These are phyloP conservation scores for Phytophthora meadii DNA, from an alignment of 352 stramenopile species.

Conservation along the genomic window DNA sequence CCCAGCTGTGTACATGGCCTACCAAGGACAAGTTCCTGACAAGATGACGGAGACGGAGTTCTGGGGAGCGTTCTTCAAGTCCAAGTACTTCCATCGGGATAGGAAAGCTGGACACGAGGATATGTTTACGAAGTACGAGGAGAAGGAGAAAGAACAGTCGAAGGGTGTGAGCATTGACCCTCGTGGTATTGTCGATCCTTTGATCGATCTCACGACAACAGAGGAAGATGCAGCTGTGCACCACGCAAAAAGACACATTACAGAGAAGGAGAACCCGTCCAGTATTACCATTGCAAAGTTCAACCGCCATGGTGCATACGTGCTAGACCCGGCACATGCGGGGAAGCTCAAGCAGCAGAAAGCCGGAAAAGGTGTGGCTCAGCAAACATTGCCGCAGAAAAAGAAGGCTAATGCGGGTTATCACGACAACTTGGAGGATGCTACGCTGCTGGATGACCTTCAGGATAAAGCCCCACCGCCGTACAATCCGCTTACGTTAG, in stretches of 20 bases:
- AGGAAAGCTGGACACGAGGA: slow-evolving; percentile 83
- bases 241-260: slow-evolving; percentile 38
- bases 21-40: slow-evolving; percentile 85
- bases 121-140: slow-evolving; percentile 88
- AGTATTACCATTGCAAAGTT: slow-evolving; percentile 89
- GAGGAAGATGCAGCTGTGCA: slow-evolving; percentile 66
- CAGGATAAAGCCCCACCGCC: slow-evolving; percentile 49
- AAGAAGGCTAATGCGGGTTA: slow-evolving; percentile 54
- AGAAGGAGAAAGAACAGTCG: slow-evolving; percentile 72
- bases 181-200: slow-evolving; percentile 73
- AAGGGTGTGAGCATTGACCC: slow-evolving; percentile 56
- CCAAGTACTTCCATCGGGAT: slow-evolving; percentile 90
- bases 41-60: slow-evolving; percentile 92
- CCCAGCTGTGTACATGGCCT: slow-evolving; percentile 85
- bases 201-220: slow-evolving; percentile 81
- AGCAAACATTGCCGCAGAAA: slow-evolving; percentile 44
- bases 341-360: slow-evolving; percentile 58
- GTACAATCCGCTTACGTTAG: slow-evolving; percentile 83
- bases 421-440: slow-evolving; percentile 67
- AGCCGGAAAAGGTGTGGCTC: slow-evolving; percentile 18
- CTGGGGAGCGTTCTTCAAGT: slow-evolving; percentile 90
- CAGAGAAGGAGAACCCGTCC: slow-evolving; percentile 55
- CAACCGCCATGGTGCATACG: slow-evolving; percentile 84
- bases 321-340: slow-evolving; percentile 76
- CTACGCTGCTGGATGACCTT: slow-evolving; percentile 79